Evolutionary conservation across 2,329 filamentous ascomycete genomes (phyloP), one percentile per base, ranked within the genome.

Genomic region (Aspergillus viridinutans): DNA sequence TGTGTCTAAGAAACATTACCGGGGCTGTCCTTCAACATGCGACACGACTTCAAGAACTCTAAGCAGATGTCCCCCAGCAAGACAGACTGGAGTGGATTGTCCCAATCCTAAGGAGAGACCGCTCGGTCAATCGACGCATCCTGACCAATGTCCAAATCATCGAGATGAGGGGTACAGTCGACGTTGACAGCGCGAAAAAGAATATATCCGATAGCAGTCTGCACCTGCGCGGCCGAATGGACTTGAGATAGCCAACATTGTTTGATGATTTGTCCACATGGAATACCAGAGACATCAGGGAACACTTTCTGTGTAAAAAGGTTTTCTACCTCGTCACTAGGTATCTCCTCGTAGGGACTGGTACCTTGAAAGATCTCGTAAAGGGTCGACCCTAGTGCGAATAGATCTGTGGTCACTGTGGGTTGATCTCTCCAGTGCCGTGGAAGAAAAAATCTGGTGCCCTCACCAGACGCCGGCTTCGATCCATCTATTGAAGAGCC

Each of bases 361-460:
- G 14, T 59, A 4, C 52, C 58, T 50, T 56, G 26, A 35, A 62
- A 59, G 51, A 65, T 53, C 52, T 62, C 56, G 48, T 66, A 66
- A 40, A 67, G 47, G 55, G 59, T 60, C n/a, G 62, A 61, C 17
- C 64, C 61, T 3, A 67, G 55, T 23, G 63, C 62, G 50, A 62
- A 65, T 5, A 63, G 47, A 61, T 65, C 60, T 20, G 59, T 61
- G 47, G 59, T 52, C 42, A 64, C 43, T 0, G 60, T 65, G 14
- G 59, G 59, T 42, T 38, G 59, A 9, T 64, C 60, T 55, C 53
- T 62, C 60, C 59, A 65, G 50, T 65, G 54, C n/a, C 59, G 59
- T 38, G 57, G 63, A 20, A 64, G 63, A 49, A 54, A 64, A 42
- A 62, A 63, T 59, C 58, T 57, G 35, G 59, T 58, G 9, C 53